Base-by-base conservation (phyloP, 352 stramenopile genomes). In the Globisporangium megalacanthum region DNA sequence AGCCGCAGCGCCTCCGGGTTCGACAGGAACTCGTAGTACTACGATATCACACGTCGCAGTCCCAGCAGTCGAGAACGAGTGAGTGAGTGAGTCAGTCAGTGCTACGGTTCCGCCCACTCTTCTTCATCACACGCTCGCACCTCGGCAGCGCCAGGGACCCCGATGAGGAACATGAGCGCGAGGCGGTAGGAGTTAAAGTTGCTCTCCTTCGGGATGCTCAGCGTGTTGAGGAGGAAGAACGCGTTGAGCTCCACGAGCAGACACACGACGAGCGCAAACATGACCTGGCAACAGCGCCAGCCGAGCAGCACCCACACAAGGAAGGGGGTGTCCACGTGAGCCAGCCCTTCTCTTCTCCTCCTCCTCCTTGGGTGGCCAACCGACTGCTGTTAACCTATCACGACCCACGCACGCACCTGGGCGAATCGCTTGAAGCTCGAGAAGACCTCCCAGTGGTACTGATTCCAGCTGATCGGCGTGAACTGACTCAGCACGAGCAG, bases 371-470 rank as follows among this genome's bases (percentile, higher is more conserved):
- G n/a, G n/a, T n/a, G n/a, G n/a, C n/a, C n/a, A n/a, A n/a, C n/a
- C n/a, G n/a, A n/a, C n/a, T n/a, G n/a, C n/a, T n/a, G n/a, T n/a
- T n/a, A n/a, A n/a, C n/a, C n/a, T n/a, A n/a, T n/a, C n/a, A n/a
- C n/a, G n/a, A n/a, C n/a, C n/a, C n/a, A n/a, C n/a, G n/a, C 6
- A 39, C 60, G n/a, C 47, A 79, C 75, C 64, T 89, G 79, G 3
- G 66, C 75, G 52, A 96, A 95, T 29, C 87, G 83, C 70, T 93
- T 89, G 63, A 96, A 96, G 54, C 76, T 96, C 33, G 84, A 92
- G 55, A 97, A 97, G 0, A 96, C 80, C 48, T 96, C 83, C 91
- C 91, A 97, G 60, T 94, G 75, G 63, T 96, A 97, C 54, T 84
- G 77, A 46, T 77, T 83, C 86, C 89, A 97, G 37, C 75, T 86